phyloP scores from a whole-genome alignment of 306 rosid genomes.

The Senna tora region DNA sequence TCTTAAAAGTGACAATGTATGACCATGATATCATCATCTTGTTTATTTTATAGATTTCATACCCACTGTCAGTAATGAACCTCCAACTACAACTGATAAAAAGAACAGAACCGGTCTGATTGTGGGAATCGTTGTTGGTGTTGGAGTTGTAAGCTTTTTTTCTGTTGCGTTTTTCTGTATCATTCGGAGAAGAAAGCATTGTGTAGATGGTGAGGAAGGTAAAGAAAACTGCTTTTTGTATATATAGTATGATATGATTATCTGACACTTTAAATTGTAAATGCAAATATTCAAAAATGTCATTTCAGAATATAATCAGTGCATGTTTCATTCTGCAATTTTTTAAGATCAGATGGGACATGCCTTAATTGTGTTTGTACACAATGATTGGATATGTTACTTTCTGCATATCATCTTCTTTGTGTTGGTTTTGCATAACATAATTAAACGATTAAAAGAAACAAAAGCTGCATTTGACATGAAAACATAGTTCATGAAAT shows the following conservation, averaged over 20 bases:
- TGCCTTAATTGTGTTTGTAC: constrained; percentile 7
- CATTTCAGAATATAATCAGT: constrained; percentile 16
- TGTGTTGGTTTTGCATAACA: not conserved
- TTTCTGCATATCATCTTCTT: not conserved
- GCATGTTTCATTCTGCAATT: not conserved
- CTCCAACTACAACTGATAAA: constrained; percentile 46
- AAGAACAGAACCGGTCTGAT: constrained; percentile 56
- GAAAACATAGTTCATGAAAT: not conserved
- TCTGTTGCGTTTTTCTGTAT: constrained; percentile 39
- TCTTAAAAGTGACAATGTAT: too few relatives aligned
- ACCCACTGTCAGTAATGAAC: constrained; percentile 59
- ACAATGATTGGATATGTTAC: not conserved
- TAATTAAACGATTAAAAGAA: not conserved
- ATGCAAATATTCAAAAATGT: not conserved
- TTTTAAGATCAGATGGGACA: not conserved
- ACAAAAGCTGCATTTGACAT: not conserved
- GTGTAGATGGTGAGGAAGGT: constrained; percentile 56
- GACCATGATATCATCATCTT: constrained; percentile 17
- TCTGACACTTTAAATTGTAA: constrained; percentile 17
- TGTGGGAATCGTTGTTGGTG: constrained; percentile 68
- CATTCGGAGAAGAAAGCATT: constrained; percentile 52
- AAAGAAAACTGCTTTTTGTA: constrained; percentile 14
- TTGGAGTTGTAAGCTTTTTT: constrained; percentile 51
- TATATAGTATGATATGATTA: not conserved
- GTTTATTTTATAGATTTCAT: constrained; percentile 53